A percentile compares a stretch with the other conserved stretches of the same genome.
These are phyloP conservation scores for Trichophyton rubrum DNA, from an alignment of 2,329 filamentous ascomycete genomes.

Conservation along the genomic window DNA sequence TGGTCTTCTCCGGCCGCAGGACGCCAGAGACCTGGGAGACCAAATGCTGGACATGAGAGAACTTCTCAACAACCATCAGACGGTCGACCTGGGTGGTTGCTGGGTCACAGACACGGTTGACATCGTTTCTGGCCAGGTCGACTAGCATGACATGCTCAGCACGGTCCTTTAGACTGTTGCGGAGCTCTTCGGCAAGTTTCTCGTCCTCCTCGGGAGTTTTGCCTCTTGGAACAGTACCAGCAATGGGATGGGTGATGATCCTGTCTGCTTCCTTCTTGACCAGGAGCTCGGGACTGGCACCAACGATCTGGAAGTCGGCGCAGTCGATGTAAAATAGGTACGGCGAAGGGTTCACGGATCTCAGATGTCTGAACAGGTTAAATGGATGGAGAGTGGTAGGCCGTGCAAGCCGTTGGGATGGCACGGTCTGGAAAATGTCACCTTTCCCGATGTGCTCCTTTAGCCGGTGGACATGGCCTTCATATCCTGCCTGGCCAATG, in stretches of 20 bases:
- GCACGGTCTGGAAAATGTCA: conserved; percentile 96
- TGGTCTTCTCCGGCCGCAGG: conserved; percentile 67
- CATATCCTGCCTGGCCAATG: conserved; percentile 78
- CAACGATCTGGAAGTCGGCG: conserved; percentile 83
- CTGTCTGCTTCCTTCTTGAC: conserved; percentile 79
- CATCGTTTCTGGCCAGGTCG: conserved; percentile 87
- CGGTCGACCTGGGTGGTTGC: conserved; percentile 80
- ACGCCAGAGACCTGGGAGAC: conserved; percentile 91
- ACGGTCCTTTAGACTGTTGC: conserved; percentile 74
- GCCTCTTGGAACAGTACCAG: conserved; percentile 84
- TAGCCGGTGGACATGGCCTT: conserved; percentile 69
- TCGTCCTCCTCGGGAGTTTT: conserved; percentile 70
- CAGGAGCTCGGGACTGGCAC: conserved; percentile 85
- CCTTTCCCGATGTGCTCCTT: conserved; percentile 85
- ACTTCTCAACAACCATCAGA: conserved; percentile 86
- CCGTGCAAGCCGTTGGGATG: conserved; percentile 81
- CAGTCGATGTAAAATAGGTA: conserved; percentile 97
- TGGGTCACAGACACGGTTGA: conserved; percentile 91
- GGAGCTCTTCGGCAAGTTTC: conserved; percentile 61
- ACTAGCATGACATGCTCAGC: conserved; percentile 97
- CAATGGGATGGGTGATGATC: conserved; percentile 93
- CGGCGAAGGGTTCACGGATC: conserved; percentile 93
- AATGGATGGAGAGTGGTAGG: conserved; percentile 89
- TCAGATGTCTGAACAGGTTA: conserved; percentile 92
- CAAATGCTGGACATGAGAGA: conserved; percentile 94